These are phyloP conservation scores for Sporobolomyces roseus DNA, from an alignment of 768 basidiomycete species.

Conservation along the genomic window DNA sequence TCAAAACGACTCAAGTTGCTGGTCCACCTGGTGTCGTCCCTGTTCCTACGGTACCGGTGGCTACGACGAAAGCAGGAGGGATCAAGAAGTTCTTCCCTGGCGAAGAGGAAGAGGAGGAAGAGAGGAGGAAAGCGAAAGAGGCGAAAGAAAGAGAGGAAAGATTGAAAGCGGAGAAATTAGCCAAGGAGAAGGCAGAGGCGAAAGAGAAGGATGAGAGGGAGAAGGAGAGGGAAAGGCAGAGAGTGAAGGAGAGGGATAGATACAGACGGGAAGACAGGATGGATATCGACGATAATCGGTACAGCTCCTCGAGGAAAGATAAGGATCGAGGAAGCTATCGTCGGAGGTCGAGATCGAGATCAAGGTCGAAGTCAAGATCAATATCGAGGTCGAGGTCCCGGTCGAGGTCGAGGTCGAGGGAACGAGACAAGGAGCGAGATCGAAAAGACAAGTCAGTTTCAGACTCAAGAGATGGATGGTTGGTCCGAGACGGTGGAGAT, in stretches of 20 bases:
- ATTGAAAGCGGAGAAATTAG: no score
- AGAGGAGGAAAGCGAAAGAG: conserved; percentile 35
- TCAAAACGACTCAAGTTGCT: conserved; percentile 5
- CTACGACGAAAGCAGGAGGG: background rate
- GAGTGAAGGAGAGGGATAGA: background rate
- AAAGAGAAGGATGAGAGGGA: background rate
- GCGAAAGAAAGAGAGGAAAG: no score
- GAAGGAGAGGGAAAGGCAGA: conserved; percentile 5
- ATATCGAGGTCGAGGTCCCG: background rate
- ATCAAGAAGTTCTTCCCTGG: conserved; percentile 77
- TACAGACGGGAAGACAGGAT: conserved; percentile 10
- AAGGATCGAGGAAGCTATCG: background rate
- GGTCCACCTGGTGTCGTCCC: background rate
- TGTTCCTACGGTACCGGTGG: background rate
- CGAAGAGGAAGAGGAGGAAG: conserved; percentile 65
- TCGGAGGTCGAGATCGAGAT: background rate
- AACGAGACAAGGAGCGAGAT: background rate
- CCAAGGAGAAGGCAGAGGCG: no score
- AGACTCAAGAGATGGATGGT: background rate
- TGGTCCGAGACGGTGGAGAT: background rate
- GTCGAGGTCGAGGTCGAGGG: background rate
- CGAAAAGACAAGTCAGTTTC: background rate
- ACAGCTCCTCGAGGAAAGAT: background rate
- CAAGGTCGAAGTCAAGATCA: background rate
- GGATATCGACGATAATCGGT: conserved; percentile 21